Conservation (phyloP, 2,329 filamentous ascomycete species). For the Fusarium napiforme region DNA sequence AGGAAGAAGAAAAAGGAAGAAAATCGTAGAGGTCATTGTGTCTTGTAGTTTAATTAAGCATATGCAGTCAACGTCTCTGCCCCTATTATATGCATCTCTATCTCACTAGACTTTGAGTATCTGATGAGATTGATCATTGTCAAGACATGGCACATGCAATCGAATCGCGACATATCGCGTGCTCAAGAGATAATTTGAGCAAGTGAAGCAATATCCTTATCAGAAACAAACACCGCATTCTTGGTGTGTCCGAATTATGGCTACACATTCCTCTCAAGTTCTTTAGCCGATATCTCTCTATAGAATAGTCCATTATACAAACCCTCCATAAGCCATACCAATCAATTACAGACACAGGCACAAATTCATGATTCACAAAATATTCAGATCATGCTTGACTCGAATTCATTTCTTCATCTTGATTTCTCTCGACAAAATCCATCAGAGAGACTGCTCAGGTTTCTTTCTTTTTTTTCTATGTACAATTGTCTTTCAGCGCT, state of each 20-base stretch:
- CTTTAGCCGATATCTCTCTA: neutral
- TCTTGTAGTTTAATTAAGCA: neutral
- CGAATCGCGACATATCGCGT: slow-evolving; percentile 8
- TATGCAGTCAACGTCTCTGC: neutral
- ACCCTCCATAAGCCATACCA: neutral
- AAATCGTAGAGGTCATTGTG: neutral
- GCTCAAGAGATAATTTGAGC: neutral
- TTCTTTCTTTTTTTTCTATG: slow-evolving; percentile 38
- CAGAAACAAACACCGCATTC: neutral
- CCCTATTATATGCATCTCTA: neutral
- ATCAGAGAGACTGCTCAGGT: slow-evolving; percentile 36
- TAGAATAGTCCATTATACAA: neutral
- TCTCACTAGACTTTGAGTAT: neutral
- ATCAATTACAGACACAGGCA: neutral
- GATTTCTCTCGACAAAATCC: slow-evolving; percentile 19
- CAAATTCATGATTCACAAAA: neutral
- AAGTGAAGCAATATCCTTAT: neutral
- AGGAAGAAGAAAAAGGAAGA: too few relatives aligned
- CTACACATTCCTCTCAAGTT: slow-evolving; percentile 10
- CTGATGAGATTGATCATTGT: neutral
- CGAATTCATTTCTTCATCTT: slow-evolving; percentile 28
- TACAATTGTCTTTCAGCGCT: slow-evolving; percentile 45
- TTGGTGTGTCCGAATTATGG: neutral
- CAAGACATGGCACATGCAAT: slow-evolving; percentile 8
- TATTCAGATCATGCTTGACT: neutral